Evolutionary conservation across 768 basidiomycete species (phyloP), one percentile per base, ranked within the genome.

Genomic region (Cystobasidium ongulense): DNA sequence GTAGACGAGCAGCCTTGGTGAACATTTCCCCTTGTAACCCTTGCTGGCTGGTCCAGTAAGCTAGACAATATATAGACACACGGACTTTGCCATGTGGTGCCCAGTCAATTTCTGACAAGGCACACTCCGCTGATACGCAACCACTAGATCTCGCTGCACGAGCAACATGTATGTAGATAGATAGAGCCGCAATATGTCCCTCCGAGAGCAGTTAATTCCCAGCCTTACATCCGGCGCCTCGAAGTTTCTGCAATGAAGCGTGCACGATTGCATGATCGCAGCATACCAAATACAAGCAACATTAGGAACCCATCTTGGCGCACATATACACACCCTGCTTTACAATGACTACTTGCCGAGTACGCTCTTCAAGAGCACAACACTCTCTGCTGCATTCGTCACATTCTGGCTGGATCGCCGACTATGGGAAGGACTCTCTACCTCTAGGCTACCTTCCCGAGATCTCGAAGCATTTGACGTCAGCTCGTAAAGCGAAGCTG

Each of bases 1-100:
- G 87, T 92, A 39, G 89, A 90, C 23, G 23, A 23, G 25, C 41
- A 50, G 43, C 57, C 57, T 15, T 59, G 57, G 57, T 59, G 33
- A 59, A 27, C 4, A 15, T 27, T 5, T 15, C 15, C 4, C 18
- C 21, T 4, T 50, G 15, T 50, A 8, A 41, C 8, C 3, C 46
- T 4, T 50, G 25, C 25, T 59, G 57, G 57, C 57, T 29, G 33
- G 29, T 59, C 13, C 57, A 29, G 57, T 21, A 29, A 11, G 57
- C 2, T 27, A 5, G 5, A 13, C 17, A 59, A 59, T 13, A 13
- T n/a, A 46, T 13, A 46, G n/a, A n/a, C n/a, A n/a, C n/a, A n/a
- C n/a, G n/a, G n/a, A n/a, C n/a, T n/a, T n/a, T n/a, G n/a, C n/a
- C n/a, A n/a, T n/a, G n/a, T n/a, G n/a, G n/a, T n/a, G n/a, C n/a